These are phyloP conservation scores for Tinospora cordifolia DNA, from an alignment of 164 flowering plant genomes.

Conservation along the genomic window DNA sequence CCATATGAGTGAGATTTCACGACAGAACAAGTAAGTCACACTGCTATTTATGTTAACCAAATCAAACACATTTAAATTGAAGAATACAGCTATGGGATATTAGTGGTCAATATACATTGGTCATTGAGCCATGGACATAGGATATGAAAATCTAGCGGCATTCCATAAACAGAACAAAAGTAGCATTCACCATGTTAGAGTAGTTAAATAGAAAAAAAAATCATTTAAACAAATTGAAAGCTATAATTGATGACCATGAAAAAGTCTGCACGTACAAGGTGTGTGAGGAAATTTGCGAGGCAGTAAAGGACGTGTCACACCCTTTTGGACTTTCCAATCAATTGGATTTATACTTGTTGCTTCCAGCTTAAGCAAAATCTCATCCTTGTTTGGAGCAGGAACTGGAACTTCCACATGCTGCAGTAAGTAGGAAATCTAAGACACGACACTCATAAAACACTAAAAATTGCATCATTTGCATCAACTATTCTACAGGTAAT, in stretches of 20 bases:
- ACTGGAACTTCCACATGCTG: constrained; percentile 68
- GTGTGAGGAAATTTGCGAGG: constrained; percentile 56
- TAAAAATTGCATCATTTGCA: not conserved
- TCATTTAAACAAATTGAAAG: not conserved
- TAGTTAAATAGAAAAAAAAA: not conserved
- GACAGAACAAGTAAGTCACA: too few species aligned
- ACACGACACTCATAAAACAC: not conserved
- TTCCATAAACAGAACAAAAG: too few species aligned
- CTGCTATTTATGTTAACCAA: too few species aligned
- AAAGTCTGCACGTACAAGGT: constrained; percentile 35
- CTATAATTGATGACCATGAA: not conserved
- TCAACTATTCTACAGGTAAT: too few species aligned
- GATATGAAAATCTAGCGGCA: too few species aligned
- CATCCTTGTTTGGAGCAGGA: constrained; percentile 48
- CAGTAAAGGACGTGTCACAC: constrained; percentile 37
- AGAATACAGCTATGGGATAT: too few species aligned
- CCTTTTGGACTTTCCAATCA: constrained; percentile 68
- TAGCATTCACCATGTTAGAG: not conserved
- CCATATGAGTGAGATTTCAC: too few species aligned
- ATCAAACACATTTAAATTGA: too few species aligned
- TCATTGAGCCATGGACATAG: too few species aligned
- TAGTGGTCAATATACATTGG: too few species aligned
- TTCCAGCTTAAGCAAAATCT: constrained; percentile 57
- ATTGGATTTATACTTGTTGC: constrained; percentile 57
- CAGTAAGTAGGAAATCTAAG: constrained; percentile 7